Percentiles rank a stretch among this genome's conserved stretches.
Evolutionary conservation across 164 flowering plant genomes (phyloP).

Genomic region (Paratinospora sagittata): DNA sequence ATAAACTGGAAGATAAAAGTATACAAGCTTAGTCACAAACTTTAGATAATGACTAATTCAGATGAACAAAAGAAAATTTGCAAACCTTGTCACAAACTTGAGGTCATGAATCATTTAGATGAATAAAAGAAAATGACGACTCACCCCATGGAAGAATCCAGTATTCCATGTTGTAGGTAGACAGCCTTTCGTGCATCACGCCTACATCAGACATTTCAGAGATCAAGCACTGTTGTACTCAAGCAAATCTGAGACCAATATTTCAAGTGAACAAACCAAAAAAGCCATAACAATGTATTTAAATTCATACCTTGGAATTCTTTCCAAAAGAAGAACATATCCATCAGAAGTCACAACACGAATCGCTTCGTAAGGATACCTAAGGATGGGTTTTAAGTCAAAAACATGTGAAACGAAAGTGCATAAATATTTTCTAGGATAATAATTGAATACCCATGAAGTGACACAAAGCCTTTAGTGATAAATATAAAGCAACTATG

Average conservation of each 20-base stretch:
- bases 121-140: constrained; percentile 15
- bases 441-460: background rate
- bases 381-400: constrained; percentile 19
- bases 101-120: background rate
- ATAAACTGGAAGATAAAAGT: background rate
- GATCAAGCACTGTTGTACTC: constrained; percentile 10
- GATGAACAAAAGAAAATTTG: background rate
- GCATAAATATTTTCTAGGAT: background rate
- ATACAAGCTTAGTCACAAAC: background rate
- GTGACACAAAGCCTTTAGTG: background rate
- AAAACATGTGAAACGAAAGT: constrained; percentile 6
- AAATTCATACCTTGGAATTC: constrained; percentile 74
- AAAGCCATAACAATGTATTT: background rate
- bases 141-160: constrained; percentile 99
- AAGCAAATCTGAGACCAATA: background rate
- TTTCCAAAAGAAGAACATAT: constrained; percentile 87
- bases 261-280: background rate
- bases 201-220: constrained; percentile 39
- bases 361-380: constrained; percentile 98
- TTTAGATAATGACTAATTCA: background rate
- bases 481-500: background rate
- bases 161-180: constrained; percentile 83
- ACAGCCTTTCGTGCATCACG: constrained; percentile 83
- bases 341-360: constrained; percentile 92
- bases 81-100: background rate